Evolutionary conservation across 108 stramenopile genomes (phyloP).

Genomic region (Fragilariopsis cylindrus): DNA sequence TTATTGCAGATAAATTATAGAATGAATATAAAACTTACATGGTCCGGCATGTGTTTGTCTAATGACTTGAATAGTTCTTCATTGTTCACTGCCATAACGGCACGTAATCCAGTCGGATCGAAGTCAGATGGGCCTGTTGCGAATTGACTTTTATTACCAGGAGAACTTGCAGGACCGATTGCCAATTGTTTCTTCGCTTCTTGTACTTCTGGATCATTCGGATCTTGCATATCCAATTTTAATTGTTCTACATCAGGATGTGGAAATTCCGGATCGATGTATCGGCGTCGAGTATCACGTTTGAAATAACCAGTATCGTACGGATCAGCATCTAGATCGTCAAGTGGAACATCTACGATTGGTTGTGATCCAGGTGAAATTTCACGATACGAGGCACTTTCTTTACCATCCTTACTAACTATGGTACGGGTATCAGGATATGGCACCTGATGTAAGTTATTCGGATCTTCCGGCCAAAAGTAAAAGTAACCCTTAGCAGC

Average conservation of each 20-base stretch:
- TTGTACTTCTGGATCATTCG: constrained; percentile 65
- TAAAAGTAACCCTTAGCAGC: constrained; percentile 46
- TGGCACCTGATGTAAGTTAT: constrained; percentile 61
- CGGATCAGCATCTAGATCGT: constrained; percentile 72
- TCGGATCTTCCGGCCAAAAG: constrained; percentile 71
- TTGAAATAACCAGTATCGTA: constrained; percentile 86
- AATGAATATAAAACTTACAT: constrained; percentile 41
- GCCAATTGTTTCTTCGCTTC: constrained; percentile 68
- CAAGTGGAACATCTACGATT: constrained; percentile 53
- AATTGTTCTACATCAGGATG: constrained; percentile 63
- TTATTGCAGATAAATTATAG: neutral
- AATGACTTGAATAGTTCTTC: constrained; percentile 59
- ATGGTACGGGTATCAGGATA: constrained; percentile 50
- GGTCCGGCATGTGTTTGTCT: constrained; percentile 85
- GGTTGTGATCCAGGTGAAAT: constrained; percentile 85
- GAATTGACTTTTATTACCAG: constrained; percentile 81
- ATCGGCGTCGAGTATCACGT: constrained; percentile 76
- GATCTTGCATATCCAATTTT: constrained; percentile 66
- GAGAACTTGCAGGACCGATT: constrained; percentile 61
- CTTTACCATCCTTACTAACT: constrained; percentile 56
- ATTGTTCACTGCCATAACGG: constrained; percentile 79
- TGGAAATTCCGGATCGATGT: constrained; percentile 51
- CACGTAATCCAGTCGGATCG: constrained; percentile 81
- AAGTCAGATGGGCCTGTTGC: constrained; percentile 81
- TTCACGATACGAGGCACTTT: constrained; percentile 61